Percentiles rank a stretch among this genome's conserved stretches.
Evolutionary conservation across 2,329 filamentous ascomycete species (phyloP).

Genomic region (Scedosporium apiospermum): DNA sequence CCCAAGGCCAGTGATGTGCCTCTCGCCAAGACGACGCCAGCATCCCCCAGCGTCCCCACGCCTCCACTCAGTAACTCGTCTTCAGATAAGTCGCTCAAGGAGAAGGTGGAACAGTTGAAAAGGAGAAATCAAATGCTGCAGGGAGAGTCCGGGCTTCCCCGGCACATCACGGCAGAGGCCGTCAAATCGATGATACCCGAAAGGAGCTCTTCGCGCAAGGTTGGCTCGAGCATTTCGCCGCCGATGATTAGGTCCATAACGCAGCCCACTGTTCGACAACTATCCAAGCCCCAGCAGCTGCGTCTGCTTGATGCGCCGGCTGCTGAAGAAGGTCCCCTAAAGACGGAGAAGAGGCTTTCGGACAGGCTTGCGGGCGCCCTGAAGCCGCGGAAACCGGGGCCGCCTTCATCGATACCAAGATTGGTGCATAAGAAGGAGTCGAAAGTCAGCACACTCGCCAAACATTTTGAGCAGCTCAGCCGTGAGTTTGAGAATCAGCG

Average conservation of each 20-base stretch:
- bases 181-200: conserved; percentile 19
- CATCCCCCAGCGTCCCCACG: conserved; percentile 12
- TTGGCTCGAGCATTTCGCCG: conserved; percentile 36
- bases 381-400: conserved; percentile 47
- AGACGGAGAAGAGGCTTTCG: conserved; percentile 55
- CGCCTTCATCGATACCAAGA: conserved; percentile 75
- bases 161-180: conserved; percentile 13
- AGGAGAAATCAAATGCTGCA: conserved; percentile 18
- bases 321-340: background rate
- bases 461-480: conserved; percentile 93
- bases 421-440: conserved; percentile 70
- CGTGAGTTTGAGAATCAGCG: conserved; percentile 95
- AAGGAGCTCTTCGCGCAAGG: conserved; percentile 32
- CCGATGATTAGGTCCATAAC: conserved; percentile 42
- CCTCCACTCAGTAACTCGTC: conserved; percentile 12
- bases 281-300: background rate
- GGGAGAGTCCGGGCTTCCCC: conserved; percentile 18
- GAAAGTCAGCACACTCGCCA: conserved; percentile 83
- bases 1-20: background rate
- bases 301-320: background rate
- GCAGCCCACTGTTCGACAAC: conserved; percentile 28
- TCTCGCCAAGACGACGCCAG: conserved; percentile 12
- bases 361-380: conserved; percentile 61
- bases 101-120: conserved; percentile 40
- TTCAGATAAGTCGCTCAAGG: conserved; percentile 24